Percentiles rank a stretch among this genome's conserved stretches.
Conservation (phyloP, 108 stramenopile genomes). For the Parietichytrium sp. region DNA sequence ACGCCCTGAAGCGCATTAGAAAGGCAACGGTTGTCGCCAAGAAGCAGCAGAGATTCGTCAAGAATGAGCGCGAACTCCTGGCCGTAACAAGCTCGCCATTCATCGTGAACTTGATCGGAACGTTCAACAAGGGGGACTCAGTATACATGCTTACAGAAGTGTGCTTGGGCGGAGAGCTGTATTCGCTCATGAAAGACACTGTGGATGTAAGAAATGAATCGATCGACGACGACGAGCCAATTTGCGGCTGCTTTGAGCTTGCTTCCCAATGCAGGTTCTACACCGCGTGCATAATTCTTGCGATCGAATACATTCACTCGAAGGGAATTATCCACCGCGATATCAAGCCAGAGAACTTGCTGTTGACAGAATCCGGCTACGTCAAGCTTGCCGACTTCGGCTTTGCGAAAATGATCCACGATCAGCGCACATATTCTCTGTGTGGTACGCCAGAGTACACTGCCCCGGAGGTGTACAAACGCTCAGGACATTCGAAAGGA, state of each 20-base stretch:
- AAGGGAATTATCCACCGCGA: conserved; percentile 54
- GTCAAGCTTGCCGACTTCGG: conserved; percentile 54
- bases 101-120: conserved; percentile 57
- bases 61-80: conserved; percentile 67
- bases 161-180: background rate
- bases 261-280: conserved; percentile 37
- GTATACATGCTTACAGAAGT: conserved; percentile 68
- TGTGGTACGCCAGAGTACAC: conserved; percentile 62
- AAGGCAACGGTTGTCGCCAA: conserved; percentile 8
- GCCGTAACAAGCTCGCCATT: conserved; percentile 59
- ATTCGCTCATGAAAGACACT: conserved; percentile 36
- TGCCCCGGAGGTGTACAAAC: conserved; percentile 75
- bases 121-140: conserved; percentile 58
- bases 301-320: conserved; percentile 50
- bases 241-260: conserved; percentile 4
- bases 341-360: conserved; percentile 54
- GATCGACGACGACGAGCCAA: background rate
- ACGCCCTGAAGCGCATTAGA: conserved; percentile 2
- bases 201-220: conserved; percentile 4
- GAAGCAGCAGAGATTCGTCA: conserved; percentile 1
- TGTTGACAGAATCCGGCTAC: conserved; percentile 45
- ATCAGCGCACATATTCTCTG: conserved; percentile 54
- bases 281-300: conserved; percentile 41
- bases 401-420: conserved; percentile 47
- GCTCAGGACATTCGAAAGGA: conserved; percentile 90